phyloP scores from a whole-genome alignment of 768 basidiomycete species.

The Terana coerulea region DNA sequence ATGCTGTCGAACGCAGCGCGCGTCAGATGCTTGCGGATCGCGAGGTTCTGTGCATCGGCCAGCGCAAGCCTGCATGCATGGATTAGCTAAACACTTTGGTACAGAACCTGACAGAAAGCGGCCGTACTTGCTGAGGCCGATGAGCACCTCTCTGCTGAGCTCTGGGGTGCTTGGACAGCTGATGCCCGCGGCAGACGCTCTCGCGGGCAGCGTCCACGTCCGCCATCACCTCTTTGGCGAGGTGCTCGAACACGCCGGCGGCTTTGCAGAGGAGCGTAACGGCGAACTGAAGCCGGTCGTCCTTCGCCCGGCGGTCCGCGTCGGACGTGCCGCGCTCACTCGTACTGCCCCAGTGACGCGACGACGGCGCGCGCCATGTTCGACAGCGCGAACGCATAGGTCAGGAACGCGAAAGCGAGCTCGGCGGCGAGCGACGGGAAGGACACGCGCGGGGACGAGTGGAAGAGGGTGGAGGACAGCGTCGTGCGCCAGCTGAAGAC shows the following conservation, averaged over 20 bases:
- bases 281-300: conserved; percentile 79
- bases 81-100: not conserved
- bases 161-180: conserved; percentile 60
- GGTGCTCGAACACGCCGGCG: conserved; percentile 72
- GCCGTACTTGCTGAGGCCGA: conserved; percentile 77
- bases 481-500: conserved; percentile 93
- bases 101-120: not conserved
- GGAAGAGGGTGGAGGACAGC: conserved; percentile 67
- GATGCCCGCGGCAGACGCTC: conserved; percentile 32
- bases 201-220: conserved; percentile 51
- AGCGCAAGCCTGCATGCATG: conserved; percentile 63
- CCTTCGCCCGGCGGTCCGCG: conserved; percentile 73
- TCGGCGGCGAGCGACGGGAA: conserved; percentile 76
- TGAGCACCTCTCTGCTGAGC: conserved; percentile 67
- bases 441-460: conserved; percentile 60
- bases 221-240: conserved; percentile 64
- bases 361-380: conserved; percentile 77
- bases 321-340: conserved; percentile 73
- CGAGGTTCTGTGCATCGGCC: conserved; percentile 88
- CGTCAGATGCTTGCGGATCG: conserved; percentile 87
- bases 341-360: conserved; percentile 73
- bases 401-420: conserved; percentile 74
- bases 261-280: conserved; percentile 81
- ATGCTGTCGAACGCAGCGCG: conserved; percentile 78
- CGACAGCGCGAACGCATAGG: conserved; percentile 80